These are phyloP conservation scores for Hypericum androsaemum DNA, from an alignment of 345 rosid species.

Conservation along the genomic window DNA sequence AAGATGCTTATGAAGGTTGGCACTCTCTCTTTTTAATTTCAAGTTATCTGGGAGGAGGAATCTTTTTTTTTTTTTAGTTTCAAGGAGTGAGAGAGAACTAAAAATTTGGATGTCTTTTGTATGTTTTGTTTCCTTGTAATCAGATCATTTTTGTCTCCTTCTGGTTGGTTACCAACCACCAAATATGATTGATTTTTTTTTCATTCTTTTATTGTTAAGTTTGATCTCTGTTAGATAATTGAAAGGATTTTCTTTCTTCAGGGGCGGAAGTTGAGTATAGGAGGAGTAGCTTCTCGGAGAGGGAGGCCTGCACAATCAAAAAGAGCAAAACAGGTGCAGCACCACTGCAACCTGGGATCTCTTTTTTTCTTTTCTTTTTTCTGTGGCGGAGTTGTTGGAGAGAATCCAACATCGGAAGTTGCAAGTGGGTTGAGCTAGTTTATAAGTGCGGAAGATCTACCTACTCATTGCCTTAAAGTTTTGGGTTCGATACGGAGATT, in stretches of 20 bases:
- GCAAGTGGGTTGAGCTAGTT: too few relatives aligned
- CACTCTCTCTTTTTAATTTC: constrained; percentile 12
- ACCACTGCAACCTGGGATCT: neutral
- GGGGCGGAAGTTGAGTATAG: constrained; percentile 61
- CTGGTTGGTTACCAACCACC: too few relatives aligned
- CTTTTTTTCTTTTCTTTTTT: neutral
- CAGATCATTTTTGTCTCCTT: too few relatives aligned
- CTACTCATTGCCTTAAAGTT: too few relatives aligned
- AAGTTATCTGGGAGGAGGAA: neutral
- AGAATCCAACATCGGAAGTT: constrained; percentile 5
- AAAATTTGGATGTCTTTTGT: too few relatives aligned
- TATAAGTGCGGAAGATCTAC: too few relatives aligned
- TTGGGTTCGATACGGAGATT: too few relatives aligned
- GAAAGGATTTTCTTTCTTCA: constrained; percentile 15
- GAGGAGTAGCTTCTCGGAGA: constrained; percentile 67
- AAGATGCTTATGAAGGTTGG: constrained; percentile 56
- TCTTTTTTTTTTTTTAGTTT: too few relatives aligned
- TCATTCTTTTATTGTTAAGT: neutral
- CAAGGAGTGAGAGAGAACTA: too few relatives aligned
- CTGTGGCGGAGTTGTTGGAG: neutral
- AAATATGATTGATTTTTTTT: too few relatives aligned
- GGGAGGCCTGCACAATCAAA: constrained; percentile 65
- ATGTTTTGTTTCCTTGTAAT: too few relatives aligned
- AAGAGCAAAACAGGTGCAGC: constrained; percentile 76
- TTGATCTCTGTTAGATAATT: constrained; percentile 3